Percentiles rank a stretch among this genome's conserved stretches.
Conservation (phyloP, 345 rosid species). For the Eucalyptus lansdowneana region DNA sequence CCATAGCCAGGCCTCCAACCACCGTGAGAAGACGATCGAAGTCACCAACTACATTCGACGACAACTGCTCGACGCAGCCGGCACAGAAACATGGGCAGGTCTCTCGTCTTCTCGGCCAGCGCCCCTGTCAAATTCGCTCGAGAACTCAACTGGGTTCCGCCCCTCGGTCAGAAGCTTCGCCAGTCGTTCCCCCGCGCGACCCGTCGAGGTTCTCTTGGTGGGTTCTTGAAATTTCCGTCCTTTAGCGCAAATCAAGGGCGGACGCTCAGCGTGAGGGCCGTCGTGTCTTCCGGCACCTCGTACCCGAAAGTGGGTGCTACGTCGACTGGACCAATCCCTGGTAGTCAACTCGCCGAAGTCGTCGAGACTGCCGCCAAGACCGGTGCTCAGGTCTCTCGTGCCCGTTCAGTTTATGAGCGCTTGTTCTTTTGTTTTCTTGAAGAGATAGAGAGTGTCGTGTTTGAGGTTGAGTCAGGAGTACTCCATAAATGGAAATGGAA, state of each 20-base stretch:
- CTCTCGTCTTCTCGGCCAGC: conserved; percentile 32
- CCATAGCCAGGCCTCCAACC: background rate
- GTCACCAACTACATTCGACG: background rate
- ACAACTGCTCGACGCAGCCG: background rate
- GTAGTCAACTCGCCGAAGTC: conserved; percentile 53
- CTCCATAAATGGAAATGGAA: background rate
- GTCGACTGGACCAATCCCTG: conserved; percentile 58
- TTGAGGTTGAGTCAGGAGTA: background rate
- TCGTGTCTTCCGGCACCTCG: conserved; percentile 23
- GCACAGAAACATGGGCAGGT: conserved; percentile 26
- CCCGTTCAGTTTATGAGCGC: background rate
- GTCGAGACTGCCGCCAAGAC: conserved; percentile 79
- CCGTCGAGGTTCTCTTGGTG: conserved; percentile 3
- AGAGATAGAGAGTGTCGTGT: background rate
- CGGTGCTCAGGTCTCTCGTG: conserved; percentile 60
- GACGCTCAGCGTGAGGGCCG: conserved; percentile 21
- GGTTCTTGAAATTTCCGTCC: background rate
- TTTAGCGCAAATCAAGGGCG: background rate
- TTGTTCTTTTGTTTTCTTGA: background rate
- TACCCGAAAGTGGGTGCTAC: conserved; percentile 52
- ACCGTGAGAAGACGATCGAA: background rate
- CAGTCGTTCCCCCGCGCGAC: background rate
- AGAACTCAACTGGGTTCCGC: background rate
- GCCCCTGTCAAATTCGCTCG: conserved; percentile 22
- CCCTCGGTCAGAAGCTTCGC: background rate